Conservation (phyloP, 169 alveolate species). For the Cyclospora cayetanensis region DNA sequence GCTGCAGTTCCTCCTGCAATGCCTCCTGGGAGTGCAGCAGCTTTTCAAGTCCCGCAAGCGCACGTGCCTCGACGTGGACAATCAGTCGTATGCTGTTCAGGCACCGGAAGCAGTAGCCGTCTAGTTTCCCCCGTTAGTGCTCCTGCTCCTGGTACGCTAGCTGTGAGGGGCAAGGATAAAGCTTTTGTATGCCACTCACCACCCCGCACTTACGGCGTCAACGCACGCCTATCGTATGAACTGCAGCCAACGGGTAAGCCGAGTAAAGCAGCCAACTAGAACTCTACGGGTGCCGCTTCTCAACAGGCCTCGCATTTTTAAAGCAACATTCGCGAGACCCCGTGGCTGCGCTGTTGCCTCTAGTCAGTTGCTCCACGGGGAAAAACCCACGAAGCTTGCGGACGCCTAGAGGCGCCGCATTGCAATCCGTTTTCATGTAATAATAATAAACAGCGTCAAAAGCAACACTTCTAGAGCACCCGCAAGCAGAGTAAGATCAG, state of each 20-base stretch:
- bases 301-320: too few relatives aligned
- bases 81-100: background rate
- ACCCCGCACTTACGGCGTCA: background rate
- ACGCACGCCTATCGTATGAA: background rate
- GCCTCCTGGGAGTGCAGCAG: background rate
- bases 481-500: too few relatives aligned
- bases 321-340: too few relatives aligned
- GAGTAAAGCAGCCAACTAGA: background rate
- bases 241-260: background rate
- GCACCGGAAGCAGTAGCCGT: constrained; percentile 16
- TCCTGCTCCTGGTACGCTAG: background rate
- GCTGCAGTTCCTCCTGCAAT: background rate
- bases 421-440: too few relatives aligned
- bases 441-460: too few relatives aligned
- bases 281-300: too few relatives aligned
- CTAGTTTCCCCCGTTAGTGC: background rate
- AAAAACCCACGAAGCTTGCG: too few relatives aligned
- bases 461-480: too few relatives aligned
- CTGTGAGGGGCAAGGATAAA: background rate
- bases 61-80: background rate
- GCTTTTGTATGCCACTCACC: background rate
- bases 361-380: too few relatives aligned
- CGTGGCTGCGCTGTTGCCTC: too few relatives aligned
- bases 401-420: too few relatives aligned
- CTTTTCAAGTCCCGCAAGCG: background rate